These are phyloP conservation scores for Asterella californica DNA, from an alignment of 225 moss, liverwort and hornwort genomes.

Conservation along the genomic window DNA sequence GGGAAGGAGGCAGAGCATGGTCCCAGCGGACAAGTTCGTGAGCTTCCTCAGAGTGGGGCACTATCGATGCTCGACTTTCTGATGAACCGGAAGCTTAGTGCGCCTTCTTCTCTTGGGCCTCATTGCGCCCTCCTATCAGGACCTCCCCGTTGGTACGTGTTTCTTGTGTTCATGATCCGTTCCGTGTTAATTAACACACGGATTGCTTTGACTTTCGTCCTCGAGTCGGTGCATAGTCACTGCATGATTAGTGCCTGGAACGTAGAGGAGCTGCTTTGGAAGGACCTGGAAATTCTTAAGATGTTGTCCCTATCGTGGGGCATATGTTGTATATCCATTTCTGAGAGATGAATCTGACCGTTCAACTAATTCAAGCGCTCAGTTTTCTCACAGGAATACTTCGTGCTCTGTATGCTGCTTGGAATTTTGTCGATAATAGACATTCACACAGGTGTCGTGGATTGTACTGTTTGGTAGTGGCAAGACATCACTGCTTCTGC, in stretches of 20 bases:
- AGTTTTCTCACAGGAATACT: too few species aligned
- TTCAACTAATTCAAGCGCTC: background rate
- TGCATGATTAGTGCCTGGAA: background rate
- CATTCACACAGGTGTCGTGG: background rate
- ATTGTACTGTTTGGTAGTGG: slow-evolving; percentile 43
- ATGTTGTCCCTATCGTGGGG: background rate
- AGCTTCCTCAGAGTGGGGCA: background rate
- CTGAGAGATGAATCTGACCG: background rate
- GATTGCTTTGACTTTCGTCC: too few species aligned
- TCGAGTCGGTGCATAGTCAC: too few species aligned
- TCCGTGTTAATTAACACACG: too few species aligned
- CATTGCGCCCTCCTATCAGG: slow-evolving; percentile 25
- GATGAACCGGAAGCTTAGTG: background rate
- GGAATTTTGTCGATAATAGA: background rate
- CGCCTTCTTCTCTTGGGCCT: background rate
- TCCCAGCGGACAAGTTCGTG: background rate
- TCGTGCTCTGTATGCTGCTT: background rate
- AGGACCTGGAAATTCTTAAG: background rate
- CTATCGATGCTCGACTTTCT: slow-evolving; percentile 25
- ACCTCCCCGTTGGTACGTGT: slow-evolving; percentile 24
- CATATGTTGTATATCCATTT: background rate
- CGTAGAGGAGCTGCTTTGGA: background rate
- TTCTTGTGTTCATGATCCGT: background rate
- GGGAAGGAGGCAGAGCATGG: background rate
- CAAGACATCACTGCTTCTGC: slow-evolving; percentile 85